These are phyloP conservation scores for Populus tomentosa DNA, from an alignment of 441 rosid species.

Conservation along the genomic window DNA sequence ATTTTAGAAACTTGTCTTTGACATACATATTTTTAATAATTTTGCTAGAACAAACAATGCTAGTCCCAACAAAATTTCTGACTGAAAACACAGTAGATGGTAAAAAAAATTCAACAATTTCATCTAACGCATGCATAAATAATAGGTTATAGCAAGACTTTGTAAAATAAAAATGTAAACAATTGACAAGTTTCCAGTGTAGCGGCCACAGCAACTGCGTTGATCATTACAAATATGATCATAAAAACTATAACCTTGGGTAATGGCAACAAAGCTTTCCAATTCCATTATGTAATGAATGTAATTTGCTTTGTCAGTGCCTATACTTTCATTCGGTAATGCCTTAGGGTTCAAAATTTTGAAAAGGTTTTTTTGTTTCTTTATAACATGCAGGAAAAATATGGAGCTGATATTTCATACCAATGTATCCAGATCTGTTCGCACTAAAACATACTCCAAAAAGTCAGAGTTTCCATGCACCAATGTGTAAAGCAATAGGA, in stretches of 20 bases:
- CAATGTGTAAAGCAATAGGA: conserved; percentile 85
- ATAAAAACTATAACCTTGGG: neutral
- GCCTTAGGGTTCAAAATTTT: neutral
- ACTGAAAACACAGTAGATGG: neutral
- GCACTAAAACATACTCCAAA: conserved; percentile 94
- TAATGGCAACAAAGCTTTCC: neutral
- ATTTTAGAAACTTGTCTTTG: neutral
- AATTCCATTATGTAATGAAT: neutral
- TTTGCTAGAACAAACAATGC: too few relatives aligned
- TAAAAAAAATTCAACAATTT: neutral
- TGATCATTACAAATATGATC: neutral
- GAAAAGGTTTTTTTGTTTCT: neutral
- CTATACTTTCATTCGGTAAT: neutral
- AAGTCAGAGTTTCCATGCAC: conserved; percentile 94
- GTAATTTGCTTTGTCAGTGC: neutral
- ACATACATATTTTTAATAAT: too few relatives aligned
- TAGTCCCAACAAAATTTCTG: neutral
- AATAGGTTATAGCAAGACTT: neutral
- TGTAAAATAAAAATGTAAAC: neutral
- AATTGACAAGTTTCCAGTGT: neutral
- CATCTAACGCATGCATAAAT: neutral
- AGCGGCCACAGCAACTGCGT: neutral
- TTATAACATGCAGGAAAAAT: neutral
- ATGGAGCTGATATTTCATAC: conserved; percentile 39
- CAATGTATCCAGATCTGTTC: conserved; percentile 96